Percentiles rank a stretch among this genome's conserved stretches.
Conservation (phyloP, 1,284 basidiomycete genomes). For the Apiotrichum veenhuisii region DNA sequence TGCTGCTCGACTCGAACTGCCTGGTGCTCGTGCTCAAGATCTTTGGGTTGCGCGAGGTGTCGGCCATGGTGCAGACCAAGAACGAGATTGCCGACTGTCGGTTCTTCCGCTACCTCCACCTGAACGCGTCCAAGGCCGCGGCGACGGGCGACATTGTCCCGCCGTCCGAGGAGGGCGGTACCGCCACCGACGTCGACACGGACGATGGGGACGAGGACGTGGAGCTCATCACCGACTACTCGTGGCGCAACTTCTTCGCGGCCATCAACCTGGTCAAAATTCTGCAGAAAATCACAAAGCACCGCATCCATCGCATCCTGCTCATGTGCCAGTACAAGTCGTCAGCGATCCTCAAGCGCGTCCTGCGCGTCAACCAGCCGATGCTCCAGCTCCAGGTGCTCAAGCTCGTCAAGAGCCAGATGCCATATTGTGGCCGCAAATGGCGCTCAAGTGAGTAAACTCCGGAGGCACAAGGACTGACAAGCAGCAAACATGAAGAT, state of each 20-base stretch:
- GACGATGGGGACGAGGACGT: slow-evolving; percentile 61
- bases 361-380: slow-evolving; percentile 88
- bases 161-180: neutral
- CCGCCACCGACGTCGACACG: neutral
- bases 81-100: slow-evolving; percentile 63
- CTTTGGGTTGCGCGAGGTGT: slow-evolving; percentile 92
- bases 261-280: slow-evolving; percentile 98
- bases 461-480: neutral
- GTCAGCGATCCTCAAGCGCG: slow-evolving; percentile 91
- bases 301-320: slow-evolving; percentile 88
- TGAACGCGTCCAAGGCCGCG: slow-evolving; percentile 57
- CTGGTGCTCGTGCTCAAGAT: slow-evolving; percentile 92
- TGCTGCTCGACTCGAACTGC: slow-evolving; percentile 93
- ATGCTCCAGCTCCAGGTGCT: slow-evolving; percentile 93
- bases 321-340: slow-evolving; percentile 98
- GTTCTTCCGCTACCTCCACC: slow-evolving; percentile 87
- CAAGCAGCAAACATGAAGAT: slow-evolving; percentile 94
- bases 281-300: slow-evolving; percentile 95
- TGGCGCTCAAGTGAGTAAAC: slow-evolving; percentile 82
- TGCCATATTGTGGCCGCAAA: slow-evolving; percentile 95
- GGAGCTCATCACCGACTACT: slow-evolving; percentile 87
- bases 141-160: slow-evolving; percentile 20
- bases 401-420: slow-evolving; percentile 98
- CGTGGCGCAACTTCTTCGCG: slow-evolving; percentile 97
- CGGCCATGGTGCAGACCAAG: slow-evolving; percentile 74